Conservation (phyloP, 352 stramenopile species). For the Thraustochytrium striatum region DNA sequence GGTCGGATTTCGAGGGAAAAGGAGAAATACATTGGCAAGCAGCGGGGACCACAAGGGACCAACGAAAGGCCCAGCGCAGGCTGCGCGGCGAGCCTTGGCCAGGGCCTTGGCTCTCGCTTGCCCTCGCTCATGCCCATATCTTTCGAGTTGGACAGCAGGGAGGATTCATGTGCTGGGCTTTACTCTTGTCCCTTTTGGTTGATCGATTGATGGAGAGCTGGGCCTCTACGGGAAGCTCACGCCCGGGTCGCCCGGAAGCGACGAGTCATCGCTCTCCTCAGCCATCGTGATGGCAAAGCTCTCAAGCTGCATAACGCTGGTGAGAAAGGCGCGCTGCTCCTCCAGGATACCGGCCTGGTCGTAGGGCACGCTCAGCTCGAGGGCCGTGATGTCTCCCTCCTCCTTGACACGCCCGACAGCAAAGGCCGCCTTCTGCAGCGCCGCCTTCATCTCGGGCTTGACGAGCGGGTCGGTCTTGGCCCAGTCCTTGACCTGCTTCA, state of each 20-base stretch:
- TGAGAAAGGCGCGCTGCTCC: conserved; percentile 20
- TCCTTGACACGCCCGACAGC: conserved; percentile 6
- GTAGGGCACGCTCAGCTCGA: conserved; percentile 29
- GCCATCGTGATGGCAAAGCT: neutral
- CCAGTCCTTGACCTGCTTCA: conserved; percentile 41
- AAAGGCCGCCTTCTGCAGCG: conserved; percentile 6
- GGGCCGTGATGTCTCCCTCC: neutral
- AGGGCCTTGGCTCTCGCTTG: too few species aligned
- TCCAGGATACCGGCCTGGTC: conserved; percentile 27
- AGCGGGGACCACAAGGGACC: too few species aligned
- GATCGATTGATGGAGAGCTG: too few species aligned
- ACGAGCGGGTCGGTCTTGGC: neutral
- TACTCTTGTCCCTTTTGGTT: too few species aligned
- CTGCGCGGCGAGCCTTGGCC: too few species aligned
- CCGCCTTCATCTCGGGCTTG: conserved; percentile 37
- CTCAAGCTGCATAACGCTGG: conserved; percentile 10
- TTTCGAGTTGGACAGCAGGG: too few species aligned
- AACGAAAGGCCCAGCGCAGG: too few species aligned
- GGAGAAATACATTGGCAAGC: too few species aligned
- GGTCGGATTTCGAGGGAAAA: too few species aligned
- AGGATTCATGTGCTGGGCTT: too few species aligned
- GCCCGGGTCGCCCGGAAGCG: neutral
- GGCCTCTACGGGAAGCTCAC: too few species aligned
- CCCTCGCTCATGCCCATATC: too few species aligned
- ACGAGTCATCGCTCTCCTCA: neutral